Percentiles rank a stretch among this genome's conserved stretches.
Conservation (phyloP, 257 asterid species). For the Dorcoceras hygrometricum region DNA sequence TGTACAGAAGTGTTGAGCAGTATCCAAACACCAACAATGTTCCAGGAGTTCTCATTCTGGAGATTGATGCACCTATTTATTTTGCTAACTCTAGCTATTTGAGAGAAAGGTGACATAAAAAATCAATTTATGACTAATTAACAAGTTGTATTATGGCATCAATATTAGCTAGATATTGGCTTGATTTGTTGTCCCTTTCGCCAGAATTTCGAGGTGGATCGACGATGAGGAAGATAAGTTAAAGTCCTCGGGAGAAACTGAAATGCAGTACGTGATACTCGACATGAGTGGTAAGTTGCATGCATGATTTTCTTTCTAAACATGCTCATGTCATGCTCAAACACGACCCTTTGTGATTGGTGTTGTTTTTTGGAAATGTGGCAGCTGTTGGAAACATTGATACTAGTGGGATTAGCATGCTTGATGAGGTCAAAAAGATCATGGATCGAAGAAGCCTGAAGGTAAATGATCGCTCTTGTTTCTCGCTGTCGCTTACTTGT, state of each 20-base stretch:
- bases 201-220: slow-evolving; percentile 85
- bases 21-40: slow-evolving; percentile 54
- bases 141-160: neutral
- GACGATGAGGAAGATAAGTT: slow-evolving; percentile 83
- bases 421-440: slow-evolving; percentile 74
- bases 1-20: slow-evolving; percentile 76
- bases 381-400: slow-evolving; percentile 96
- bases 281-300: slow-evolving; percentile 74
- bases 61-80: slow-evolving; percentile 86
- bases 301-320: neutral
- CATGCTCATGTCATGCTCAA: neutral
- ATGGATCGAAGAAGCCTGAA: slow-evolving; percentile 78
- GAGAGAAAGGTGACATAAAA: slow-evolving; percentile 69
- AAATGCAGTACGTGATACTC: slow-evolving; percentile 59
- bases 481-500: no score
- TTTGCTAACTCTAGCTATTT: slow-evolving; percentile 86
- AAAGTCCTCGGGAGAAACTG: slow-evolving; percentile 50
- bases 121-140: neutral
- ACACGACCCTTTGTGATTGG: neutral
- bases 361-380: neutral
- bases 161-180: neutral
- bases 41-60: slow-evolving; percentile 73
- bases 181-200: neutral
- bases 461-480: slow-evolving; percentile 39
- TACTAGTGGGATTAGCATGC: slow-evolving; percentile 93